Base-by-base conservation (phyloP, 805 yeast genomes). In the Dipodascus geniculatus region DNA sequence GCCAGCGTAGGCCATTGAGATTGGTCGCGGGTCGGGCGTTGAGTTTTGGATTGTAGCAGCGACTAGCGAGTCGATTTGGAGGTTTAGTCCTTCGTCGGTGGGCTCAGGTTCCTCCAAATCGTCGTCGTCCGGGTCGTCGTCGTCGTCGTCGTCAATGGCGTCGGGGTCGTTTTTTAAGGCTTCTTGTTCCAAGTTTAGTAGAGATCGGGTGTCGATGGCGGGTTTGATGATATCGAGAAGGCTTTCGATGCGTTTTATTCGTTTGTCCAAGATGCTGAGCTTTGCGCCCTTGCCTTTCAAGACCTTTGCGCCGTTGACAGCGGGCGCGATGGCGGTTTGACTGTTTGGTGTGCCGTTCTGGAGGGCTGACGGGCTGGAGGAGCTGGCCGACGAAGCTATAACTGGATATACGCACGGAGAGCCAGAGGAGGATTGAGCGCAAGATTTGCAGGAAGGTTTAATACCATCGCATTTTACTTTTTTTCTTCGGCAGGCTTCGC, bases 401-500 rank as follows among this genome's bases (percentile, higher is more conserved):
- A 53, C 59, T 50, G 51, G 56, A 33, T 19, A 49, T 22, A 65
- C 58, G 54, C 64, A 66, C 50, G 80, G 79, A 66, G 96, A 89
- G 54, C 82, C 85, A 53, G 83, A 71, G 1, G 89, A 90, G 1
- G 82, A 85, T n/a, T 80, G 74, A 9, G 78, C 78, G 71, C 96
- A 89, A 57, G 85, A 81, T 0, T 86, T 78, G 64, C 96, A 89
- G 56, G 75, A 78, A 1, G 80, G 76, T 50, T 70, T 57, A 53
- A 74, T 75, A 0, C 90, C 88, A 59, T 85, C 91, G 70, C 95
- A 86, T 56, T 83, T 77, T 35, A 68, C 61, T 55, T 86, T 86
- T 61, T 85, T 85, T 51, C 83, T 79, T 38, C 96, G 73, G 63
- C 96, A 89, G 42, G 91, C 69, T 62, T 87, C 95, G 68, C 96